Evolutionary conservation across 441 rosid genomes (phyloP), one percentile per base, ranked within the genome.

Genomic region (Pelargonium myrrhifolium): DNA sequence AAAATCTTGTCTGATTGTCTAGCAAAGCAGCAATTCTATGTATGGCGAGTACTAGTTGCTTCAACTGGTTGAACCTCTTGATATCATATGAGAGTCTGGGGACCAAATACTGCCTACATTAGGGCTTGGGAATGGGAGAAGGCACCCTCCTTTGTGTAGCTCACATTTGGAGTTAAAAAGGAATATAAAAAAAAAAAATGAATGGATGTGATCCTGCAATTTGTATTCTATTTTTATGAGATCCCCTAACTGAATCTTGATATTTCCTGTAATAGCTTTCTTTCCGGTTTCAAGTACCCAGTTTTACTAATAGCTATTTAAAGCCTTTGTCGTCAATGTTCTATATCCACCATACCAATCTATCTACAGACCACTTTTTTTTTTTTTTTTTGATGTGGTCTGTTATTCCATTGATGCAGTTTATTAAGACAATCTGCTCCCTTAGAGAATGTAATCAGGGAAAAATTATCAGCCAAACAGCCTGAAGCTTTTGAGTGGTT

Each of bases 401-500:
- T 70, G 62, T 55, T 20, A 55, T 67, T 67, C 65, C 28, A 51
- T 69, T 68, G 56, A 35, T 86, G 86, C 92, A 95, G 99, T 78
- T 85, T 95, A 78, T 79, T 81, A 39, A 87, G 95, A 72, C 95
- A 75, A 72, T 84, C 89, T 81, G 88, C 93, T 76, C 89, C 92
- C 18, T 76, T 95, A 69, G 96, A 92, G 83, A 84, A 87, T 78
- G 76, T 82, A 79, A 92, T 95, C 75, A 86, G 88, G 85, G 96
- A 89, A 51, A 83, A 92, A 74, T 72, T 95, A 67, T 86, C 90
- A 58, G 84, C 82, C 74, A 95, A 90, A 74, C 89, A 86, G 65
- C 88, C 94, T 73, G 89, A 89, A 76, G 84, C 81, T 64, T 83
- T 79, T 75, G 93, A 90, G 40, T 84, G 96, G 99, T 89, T 95